Conservation (phyloP, 2,329 filamentous ascomycete species). For the Pezicula radicicola region DNA sequence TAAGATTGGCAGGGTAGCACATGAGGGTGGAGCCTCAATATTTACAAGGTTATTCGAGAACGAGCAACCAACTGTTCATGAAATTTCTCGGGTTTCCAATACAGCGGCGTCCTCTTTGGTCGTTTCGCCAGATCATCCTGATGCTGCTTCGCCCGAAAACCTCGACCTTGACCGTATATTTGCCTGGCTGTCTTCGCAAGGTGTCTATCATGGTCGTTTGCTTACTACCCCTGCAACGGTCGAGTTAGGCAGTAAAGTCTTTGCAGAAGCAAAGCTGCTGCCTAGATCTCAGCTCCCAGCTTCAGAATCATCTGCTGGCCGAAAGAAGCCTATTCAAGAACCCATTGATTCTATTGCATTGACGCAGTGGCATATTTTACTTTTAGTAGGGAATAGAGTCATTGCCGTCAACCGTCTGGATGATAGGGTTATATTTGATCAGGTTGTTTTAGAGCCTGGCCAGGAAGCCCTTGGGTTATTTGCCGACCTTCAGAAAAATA, state of each 20-base stretch:
- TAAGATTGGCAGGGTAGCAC: constrained; percentile 65
- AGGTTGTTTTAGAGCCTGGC: constrained; percentile 76
- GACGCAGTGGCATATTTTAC: constrained; percentile 91
- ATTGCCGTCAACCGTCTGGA: constrained; percentile 86
- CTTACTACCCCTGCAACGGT: constrained; percentile 56
- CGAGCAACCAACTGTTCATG: constrained; percentile 75
- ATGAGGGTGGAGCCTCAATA: constrained; percentile 80
- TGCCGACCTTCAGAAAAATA: constrained; percentile 90
- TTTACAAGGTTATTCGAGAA: constrained; percentile 86
- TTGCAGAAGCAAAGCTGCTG: constrained; percentile 76
- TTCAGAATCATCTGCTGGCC: constrained; percentile 60
- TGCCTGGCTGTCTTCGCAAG: constrained; percentile 87
- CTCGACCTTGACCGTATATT: constrained; percentile 67
- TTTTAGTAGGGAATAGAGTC: constrained; percentile 77
- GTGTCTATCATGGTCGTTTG: constrained; percentile 83
- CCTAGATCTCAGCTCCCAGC: constrained; percentile 70
- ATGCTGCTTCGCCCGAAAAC: constrained; percentile 52
- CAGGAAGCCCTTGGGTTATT: constrained; percentile 81
- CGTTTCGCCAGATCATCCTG: constrained; percentile 71
- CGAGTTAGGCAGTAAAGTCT: constrained; percentile 70
- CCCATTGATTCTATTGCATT: constrained; percentile 76
- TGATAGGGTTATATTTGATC: constrained; percentile 82
- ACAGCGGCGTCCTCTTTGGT: constrained; percentile 65
- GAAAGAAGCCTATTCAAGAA: constrained; percentile 65
- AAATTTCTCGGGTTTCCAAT: constrained; percentile 59